A percentile compares a stretch with the other conserved stretches of the same genome.
These are phyloP conservation scores for Aureobasidium sp. DNA, from an alignment of 2,329 filamentous ascomycete genomes.

Conservation along the genomic window DNA sequence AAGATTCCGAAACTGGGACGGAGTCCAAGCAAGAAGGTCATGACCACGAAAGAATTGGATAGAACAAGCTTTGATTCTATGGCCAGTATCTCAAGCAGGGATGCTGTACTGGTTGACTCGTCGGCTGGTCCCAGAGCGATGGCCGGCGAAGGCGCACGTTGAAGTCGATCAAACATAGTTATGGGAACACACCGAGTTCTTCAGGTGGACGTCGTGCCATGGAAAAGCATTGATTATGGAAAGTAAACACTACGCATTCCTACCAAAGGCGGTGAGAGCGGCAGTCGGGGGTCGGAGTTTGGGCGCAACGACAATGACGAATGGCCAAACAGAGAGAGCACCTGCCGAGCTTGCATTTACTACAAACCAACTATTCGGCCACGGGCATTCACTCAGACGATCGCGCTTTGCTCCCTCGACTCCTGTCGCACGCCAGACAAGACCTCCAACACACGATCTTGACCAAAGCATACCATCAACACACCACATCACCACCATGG, in stretches of 20 bases:
- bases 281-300: constrained; percentile 9
- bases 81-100: too few relatives aligned
- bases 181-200: not conserved
- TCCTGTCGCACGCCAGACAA: not conserved
- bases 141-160: too few relatives aligned
- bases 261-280: not conserved
- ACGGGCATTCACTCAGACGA: not conserved
- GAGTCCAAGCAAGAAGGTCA: not conserved
- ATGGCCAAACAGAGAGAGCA: constrained; percentile 7
- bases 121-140: too few relatives aligned
- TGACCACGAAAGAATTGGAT: fast-evolving
- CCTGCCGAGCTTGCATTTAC: not conserved
- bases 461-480: not conserved
- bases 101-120: too few relatives aligned
- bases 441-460: not conserved
- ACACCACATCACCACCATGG: constrained; percentile 47
- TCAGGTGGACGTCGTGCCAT: not conserved
- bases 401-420: not conserved
- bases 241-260: not conserved
- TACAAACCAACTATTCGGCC: not conserved
- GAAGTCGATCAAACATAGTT: too few relatives aligned
- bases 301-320: constrained; percentile 2
- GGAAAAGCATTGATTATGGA: not conserved
- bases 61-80: not conserved
- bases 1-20: not conserved